phyloP scores from a whole-genome alignment of 164 flowering plant species.

The Nymphaea colorata region DNA sequence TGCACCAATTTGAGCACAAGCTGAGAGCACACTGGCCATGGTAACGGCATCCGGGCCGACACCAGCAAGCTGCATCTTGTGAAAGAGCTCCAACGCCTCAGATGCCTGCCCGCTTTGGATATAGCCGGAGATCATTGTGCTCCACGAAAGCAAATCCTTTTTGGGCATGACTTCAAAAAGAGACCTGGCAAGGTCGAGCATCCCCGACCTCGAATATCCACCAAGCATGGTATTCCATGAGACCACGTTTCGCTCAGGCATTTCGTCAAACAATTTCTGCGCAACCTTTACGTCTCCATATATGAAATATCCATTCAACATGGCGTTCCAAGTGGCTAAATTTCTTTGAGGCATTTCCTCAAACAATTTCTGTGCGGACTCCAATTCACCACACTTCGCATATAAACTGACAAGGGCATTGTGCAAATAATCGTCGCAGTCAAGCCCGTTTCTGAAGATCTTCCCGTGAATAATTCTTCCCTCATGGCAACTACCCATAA shows the following conservation, averaged over 20 bases:
- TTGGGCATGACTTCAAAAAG: slow-evolving; percentile 1
- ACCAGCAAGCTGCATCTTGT: slow-evolving; percentile 2
- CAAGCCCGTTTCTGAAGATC: slow-evolving; percentile 6
- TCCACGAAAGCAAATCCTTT: slow-evolving; percentile 2
- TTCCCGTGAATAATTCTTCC: slow-evolving; percentile 13
- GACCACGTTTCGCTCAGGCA: slow-evolving; percentile 14
- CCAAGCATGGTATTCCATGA: slow-evolving; percentile 17
- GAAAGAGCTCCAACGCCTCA: slow-evolving; percentile 1
- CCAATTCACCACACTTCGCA: slow-evolving; percentile 1
- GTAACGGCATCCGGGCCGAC: not conserved
- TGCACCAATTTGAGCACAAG: slow-evolving; percentile 8
- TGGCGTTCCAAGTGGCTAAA: slow-evolving; percentile 6
- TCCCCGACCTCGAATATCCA: slow-evolving; percentile 15
- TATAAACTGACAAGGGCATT: not conserved
- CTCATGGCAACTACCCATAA: slow-evolving; percentile 6
- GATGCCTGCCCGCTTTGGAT: not conserved
- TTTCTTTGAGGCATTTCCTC: slow-evolving; percentile 2
- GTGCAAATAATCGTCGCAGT: slow-evolving; percentile 6
- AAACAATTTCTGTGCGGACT: not conserved
- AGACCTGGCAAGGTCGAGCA: slow-evolving; percentile 8
- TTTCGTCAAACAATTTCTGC: slow-evolving; percentile 5
- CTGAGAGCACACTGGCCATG: slow-evolving; percentile 1
- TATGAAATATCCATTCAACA: not conserved
- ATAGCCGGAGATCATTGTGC: slow-evolving; percentile 2
- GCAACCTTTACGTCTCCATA: not conserved